phyloP scores from a whole-genome alignment of 2,329 filamentous ascomycete species.

The Talaromyces sp. region DNA sequence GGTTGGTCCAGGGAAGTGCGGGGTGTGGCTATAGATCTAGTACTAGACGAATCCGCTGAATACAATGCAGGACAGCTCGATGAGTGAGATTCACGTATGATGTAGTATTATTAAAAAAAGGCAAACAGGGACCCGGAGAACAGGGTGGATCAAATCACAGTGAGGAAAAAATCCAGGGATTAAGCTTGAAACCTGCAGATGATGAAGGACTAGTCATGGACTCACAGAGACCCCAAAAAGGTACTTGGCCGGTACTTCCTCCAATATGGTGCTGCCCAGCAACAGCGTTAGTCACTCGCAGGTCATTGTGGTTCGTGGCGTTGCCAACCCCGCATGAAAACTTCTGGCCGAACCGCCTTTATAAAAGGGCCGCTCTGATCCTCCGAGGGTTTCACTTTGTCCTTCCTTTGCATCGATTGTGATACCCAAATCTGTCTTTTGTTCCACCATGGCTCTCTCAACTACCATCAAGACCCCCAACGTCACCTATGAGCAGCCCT shows the following conservation, averaged over 20 bases:
- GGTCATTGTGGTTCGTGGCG: neutral
- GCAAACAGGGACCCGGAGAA: too few relatives aligned
- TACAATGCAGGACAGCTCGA: too few relatives aligned
- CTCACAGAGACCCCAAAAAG: too few relatives aligned
- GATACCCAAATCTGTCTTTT: slow-evolving; percentile 5
- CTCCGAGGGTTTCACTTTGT: neutral
- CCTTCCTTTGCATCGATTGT: slow-evolving; percentile 4
- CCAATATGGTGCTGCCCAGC: neutral
- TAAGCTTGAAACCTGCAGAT: too few relatives aligned
- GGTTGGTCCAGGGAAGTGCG: too few relatives aligned
- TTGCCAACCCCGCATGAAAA: slow-evolving; percentile 8
- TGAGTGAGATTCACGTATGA: too few relatives aligned
- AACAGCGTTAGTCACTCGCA: neutral
- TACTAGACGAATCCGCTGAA: too few relatives aligned
- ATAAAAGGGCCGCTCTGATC: slow-evolving; percentile 5
- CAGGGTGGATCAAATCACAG: too few relatives aligned
- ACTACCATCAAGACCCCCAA: slow-evolving; percentile 43
- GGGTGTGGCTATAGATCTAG: too few relatives aligned
- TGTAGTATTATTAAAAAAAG: too few relatives aligned
- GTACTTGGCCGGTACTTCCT: slow-evolving; percentile 1
- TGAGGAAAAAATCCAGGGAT: too few relatives aligned
- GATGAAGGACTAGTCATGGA: too few relatives aligned
- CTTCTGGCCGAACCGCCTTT: neutral
- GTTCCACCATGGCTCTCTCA: slow-evolving; percentile 40
- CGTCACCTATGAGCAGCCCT: slow-evolving; percentile 46